Base-by-base conservation (phyloP, 805 yeast species). In the Lachancea dasiensis region DNA sequence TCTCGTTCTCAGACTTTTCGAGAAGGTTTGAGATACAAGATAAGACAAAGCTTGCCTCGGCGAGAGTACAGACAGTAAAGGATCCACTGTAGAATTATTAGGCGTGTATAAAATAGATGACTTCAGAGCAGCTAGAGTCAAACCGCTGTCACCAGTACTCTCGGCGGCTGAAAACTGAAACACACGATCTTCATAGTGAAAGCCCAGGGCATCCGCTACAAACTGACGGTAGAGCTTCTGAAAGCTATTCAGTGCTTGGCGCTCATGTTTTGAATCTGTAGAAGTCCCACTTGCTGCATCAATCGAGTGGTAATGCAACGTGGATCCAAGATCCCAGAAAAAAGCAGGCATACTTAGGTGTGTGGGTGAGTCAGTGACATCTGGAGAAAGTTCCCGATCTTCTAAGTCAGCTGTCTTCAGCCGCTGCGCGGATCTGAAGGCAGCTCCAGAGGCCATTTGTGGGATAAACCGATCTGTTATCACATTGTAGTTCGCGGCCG, bases 141-240 rank as follows among this genome's bases (percentile, higher is more conserved):
- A 32, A 16, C 3, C 20, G 15, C 47, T 24, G 6, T 31, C 14
- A 16, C 17, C 25, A 3, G 30, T n/a, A 23, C 11, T 14, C 17
- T 34, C 37, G 30, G 28, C 25, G 26, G 41, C 38, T 21, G 45
- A 45, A 42, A 64, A 66, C 7, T 54, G 63, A 27, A 72, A 56
- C 1, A 77, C 75, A 27, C 75, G 55, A 13, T 67, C 56, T 5
- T 52, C 54, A 4, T 58, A 47, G n/a, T 51, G 54, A 36, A 72
- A 64, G 3, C 75, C 73, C 24, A 77, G 54, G 0, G 80, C 79
- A 22, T 63, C 67, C 1, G 79, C 78, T 11, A 76, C 69, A 14
- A 56, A 54, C 5, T 59, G 64, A 30, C 65, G 56, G 32, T 67
- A 69, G 6, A 31, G 13, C 42, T 36, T 35, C 43, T 44, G 28